A percentile compares a stretch with the other conserved stretches of the same genome.
Evolutionary conservation across 495 filamentous ascomycete species (phyloP).

Genomic region (Daldinia caldariorum): DNA sequence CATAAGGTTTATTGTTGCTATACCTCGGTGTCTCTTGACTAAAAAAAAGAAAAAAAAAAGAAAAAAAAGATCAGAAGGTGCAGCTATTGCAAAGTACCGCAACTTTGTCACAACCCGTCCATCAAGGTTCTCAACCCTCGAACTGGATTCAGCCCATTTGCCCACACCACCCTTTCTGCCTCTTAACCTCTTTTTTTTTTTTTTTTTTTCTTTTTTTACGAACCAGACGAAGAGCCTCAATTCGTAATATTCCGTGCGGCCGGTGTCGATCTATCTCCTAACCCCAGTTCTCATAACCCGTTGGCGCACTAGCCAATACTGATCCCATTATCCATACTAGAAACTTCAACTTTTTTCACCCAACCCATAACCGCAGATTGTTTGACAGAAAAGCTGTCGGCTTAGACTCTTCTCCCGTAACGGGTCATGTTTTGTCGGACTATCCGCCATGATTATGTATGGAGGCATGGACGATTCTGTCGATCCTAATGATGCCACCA

Average conservation of each 20-base stretch:
- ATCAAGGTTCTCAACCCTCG: conserved; percentile 43
- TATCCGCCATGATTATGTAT: conserved; percentile 30
- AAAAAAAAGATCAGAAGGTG: background rate
- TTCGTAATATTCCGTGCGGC: conserved; percentile 13
- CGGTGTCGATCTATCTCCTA: conserved; percentile 19
- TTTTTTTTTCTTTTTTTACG: conserved; percentile 2
- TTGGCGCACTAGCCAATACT: conserved; percentile 21
- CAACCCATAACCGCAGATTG: background rate
- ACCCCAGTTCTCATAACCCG: conserved; percentile 12
- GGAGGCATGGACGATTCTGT: conserved; percentile 29
- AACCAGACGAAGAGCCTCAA: conserved; percentile 30
- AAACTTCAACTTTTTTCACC: conserved; percentile 5
- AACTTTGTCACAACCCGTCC: conserved; percentile 19
- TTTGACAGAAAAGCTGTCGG: background rate
- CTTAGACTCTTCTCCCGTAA: background rate
- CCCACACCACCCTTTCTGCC: conserved; percentile 22
- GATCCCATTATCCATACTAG: conserved; percentile 5
- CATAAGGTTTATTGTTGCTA: background rate
- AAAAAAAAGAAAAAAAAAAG: background rate
- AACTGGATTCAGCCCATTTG: conserved; percentile 28
- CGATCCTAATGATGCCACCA: conserved; percentile 31
- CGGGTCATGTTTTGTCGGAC: conserved; percentile 26
- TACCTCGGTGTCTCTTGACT: conserved; percentile 1
- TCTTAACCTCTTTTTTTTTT: conserved; percentile 3
- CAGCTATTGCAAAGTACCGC: conserved; percentile 6